Evolutionary conservation across 805 yeast species (phyloP).

Genomic region (Nakazawaea siamensis): DNA sequence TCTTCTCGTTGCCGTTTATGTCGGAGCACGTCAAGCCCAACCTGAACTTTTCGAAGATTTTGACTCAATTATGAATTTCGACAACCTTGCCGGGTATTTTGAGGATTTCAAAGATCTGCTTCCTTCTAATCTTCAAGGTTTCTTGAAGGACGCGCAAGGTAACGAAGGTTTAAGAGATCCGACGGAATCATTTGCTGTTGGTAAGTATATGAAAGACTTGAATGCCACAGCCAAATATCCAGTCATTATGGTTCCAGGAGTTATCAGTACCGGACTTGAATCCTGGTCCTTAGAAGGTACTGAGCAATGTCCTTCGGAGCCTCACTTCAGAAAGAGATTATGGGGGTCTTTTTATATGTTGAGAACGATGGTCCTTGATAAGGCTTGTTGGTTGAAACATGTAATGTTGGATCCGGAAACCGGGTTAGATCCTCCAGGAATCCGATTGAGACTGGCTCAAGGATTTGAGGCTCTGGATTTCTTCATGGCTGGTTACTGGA

Average conservation of each 20-base stretch:
- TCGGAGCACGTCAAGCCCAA: constrained; percentile 38
- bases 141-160: constrained; percentile 48
- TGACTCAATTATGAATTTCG: constrained; percentile 45
- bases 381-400: constrained; percentile 89
- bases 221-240: constrained; percentile 57
- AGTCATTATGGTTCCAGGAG: constrained; percentile 93
- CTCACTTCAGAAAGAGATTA: constrained; percentile 81
- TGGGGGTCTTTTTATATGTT: constrained; percentile 99
- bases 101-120: constrained; percentile 69
- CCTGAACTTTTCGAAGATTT: constrained; percentile 37
- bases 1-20: constrained; percentile 50
- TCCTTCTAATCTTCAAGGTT: constrained; percentile 56
- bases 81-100: constrained; percentile 46
- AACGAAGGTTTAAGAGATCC: constrained; percentile 41
- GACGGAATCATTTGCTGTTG: constrained; percentile 85
- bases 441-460: constrained; percentile 81
- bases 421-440: constrained; percentile 85
- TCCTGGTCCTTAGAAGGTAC: constrained; percentile 81
- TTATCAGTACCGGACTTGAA: constrained; percentile 89
- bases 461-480: constrained; percentile 97
- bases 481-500: constrained; percentile 97
- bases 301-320: constrained; percentile 71
- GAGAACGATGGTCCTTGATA: constrained; percentile 84
- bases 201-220: constrained; percentile 50
- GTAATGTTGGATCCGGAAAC: constrained; percentile 84